These are phyloP conservation scores for Iberis pinnata DNA, from an alignment of 345 rosid species.

Conservation along the genomic window DNA sequence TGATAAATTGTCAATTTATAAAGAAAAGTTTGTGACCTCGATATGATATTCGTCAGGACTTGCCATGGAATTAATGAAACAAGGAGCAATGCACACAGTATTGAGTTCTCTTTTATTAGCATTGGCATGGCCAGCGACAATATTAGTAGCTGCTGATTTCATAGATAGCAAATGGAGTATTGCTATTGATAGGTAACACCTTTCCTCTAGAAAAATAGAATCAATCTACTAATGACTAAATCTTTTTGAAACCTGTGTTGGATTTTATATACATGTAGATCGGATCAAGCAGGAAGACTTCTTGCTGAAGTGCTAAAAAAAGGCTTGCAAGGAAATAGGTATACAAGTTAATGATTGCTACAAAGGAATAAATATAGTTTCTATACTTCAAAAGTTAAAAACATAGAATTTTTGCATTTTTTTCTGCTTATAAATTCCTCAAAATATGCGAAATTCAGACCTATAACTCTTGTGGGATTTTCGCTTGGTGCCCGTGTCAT, in stretches of 20 bases:
- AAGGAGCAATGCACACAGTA: slow-evolving; percentile 98
- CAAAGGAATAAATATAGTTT: background rate
- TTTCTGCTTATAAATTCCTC: background rate
- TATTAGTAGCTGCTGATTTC: slow-evolving; percentile 74
- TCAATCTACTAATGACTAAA: background rate
- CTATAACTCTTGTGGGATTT: slow-evolving; percentile 81
- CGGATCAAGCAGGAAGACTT: slow-evolving; percentile 86
- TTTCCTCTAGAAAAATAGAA: slow-evolving; percentile 2
- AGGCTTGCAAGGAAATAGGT: slow-evolving; percentile 97
- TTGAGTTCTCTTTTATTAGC: slow-evolving; percentile 68
- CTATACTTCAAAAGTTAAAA: background rate
- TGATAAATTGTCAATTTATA: slow-evolving; percentile 2
- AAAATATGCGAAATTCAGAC: slow-evolving; percentile 60
- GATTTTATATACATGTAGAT: slow-evolving; percentile 39
- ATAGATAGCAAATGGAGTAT: slow-evolving; percentile 93
- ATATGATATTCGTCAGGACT: slow-evolving; percentile 42
- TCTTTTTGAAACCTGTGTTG: background rate
- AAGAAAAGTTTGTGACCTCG: slow-evolving; percentile 13
- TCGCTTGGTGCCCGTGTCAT: slow-evolving; percentile 93
- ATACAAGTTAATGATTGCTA: slow-evolving; percentile 8
- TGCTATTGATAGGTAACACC: slow-evolving; percentile 72
- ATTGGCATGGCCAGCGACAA: slow-evolving; percentile 85
- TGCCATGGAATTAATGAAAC: slow-evolving; percentile 77
- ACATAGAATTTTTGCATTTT: background rate
- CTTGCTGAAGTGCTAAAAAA: slow-evolving; percentile 80